Percentiles rank a stretch among this genome's conserved stretches.
Evolutionary conservation across 1,284 basidiomycete genomes (phyloP).

Genomic region (Earliella scabrosa): DNA sequence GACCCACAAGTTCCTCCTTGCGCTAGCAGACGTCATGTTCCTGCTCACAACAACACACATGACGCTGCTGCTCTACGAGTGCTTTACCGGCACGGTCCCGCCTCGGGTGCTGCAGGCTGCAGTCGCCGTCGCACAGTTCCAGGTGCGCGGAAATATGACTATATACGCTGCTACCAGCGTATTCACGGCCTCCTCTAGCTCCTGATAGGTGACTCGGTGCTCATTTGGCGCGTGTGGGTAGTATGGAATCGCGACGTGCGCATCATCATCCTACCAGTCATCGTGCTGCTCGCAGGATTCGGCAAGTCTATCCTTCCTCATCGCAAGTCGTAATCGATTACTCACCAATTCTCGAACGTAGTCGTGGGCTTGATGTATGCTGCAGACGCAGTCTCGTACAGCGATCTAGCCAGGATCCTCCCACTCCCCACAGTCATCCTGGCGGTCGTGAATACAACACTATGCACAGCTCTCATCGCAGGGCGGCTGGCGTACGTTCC

Average conservation of each 20-base stretch:
- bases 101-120: background rate
- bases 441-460: slow-evolving; percentile 1
- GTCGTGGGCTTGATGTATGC: slow-evolving; percentile 6
- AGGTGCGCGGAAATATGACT: background rate
- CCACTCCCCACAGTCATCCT: slow-evolving; percentile 7
- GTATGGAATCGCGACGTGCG: slow-evolving; percentile 7
- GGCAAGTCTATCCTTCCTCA: no score
- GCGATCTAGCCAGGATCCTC: slow-evolving; percentile 6
- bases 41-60: slow-evolving; percentile 4
- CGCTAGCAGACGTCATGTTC: slow-evolving; percentile 7
- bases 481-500: slow-evolving; percentile 6
- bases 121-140: slow-evolving; percentile 1
- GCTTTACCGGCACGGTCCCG: slow-evolving; percentile 1
- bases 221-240: slow-evolving; percentile 15
- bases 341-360: background rate
- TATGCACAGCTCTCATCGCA: slow-evolving; percentile 12
- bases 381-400: background rate
- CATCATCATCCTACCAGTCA: background rate
- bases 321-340: no score
- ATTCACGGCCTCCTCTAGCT: background rate
- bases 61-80: slow-evolving; percentile 7
- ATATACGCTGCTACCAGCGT: background rate
- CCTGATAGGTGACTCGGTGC: background rate
- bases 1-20: slow-evolving; percentile 10
- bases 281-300: background rate